Evolutionary conservation across 306 rosid genomes (phyloP).

Genomic region (Spatholobus suberectus): DNA sequence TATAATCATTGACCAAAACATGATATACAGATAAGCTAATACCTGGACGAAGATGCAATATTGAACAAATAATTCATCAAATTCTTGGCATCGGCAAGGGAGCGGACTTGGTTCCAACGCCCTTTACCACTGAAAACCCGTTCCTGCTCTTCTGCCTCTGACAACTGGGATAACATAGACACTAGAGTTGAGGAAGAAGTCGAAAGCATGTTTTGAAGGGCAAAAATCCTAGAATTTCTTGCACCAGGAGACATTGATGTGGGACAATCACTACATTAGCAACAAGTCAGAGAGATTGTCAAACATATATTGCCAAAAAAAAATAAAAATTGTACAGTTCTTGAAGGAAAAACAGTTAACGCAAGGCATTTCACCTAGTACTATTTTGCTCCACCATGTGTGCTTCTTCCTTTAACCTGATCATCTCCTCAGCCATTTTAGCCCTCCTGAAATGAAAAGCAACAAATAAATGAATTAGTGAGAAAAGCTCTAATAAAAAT

Average conservation of each 20-base stretch:
- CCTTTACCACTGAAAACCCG: slow-evolving; percentile 86
- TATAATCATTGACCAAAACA: background rate
- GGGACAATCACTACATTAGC: slow-evolving; percentile 59
- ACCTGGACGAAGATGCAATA: slow-evolving; percentile 92
- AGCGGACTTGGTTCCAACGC: slow-evolving; percentile 92
- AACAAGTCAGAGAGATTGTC: slow-evolving; percentile 26
- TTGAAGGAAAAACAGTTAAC: slow-evolving; percentile 1
- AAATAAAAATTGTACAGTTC: slow-evolving; percentile 21
- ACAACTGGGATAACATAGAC: slow-evolving; percentile 94
- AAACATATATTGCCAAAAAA: slow-evolving; percentile 22
- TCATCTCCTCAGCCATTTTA: slow-evolving; percentile 53
- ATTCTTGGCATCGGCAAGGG: slow-evolving; percentile 86
- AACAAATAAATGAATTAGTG: slow-evolving; percentile 15
- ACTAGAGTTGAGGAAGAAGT: slow-evolving; percentile 84
- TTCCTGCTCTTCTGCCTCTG: slow-evolving; percentile 95
- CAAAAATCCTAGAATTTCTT: slow-evolving; percentile 83
- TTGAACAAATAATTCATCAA: slow-evolving; percentile 84
- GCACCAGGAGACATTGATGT: slow-evolving; percentile 86
- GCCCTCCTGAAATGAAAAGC: slow-evolving; percentile 44
- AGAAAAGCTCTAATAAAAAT: background rate
- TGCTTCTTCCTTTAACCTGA: slow-evolving; percentile 51
- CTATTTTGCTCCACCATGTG: slow-evolving; percentile 39
- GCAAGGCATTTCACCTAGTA: slow-evolving; percentile 40
- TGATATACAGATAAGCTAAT: slow-evolving; percentile 28
- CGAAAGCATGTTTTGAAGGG: slow-evolving; percentile 91